These are phyloP conservation scores for Trebouxia sp. DNA, from an alignment of 139 green algal species.

Conservation along the genomic window DNA sequence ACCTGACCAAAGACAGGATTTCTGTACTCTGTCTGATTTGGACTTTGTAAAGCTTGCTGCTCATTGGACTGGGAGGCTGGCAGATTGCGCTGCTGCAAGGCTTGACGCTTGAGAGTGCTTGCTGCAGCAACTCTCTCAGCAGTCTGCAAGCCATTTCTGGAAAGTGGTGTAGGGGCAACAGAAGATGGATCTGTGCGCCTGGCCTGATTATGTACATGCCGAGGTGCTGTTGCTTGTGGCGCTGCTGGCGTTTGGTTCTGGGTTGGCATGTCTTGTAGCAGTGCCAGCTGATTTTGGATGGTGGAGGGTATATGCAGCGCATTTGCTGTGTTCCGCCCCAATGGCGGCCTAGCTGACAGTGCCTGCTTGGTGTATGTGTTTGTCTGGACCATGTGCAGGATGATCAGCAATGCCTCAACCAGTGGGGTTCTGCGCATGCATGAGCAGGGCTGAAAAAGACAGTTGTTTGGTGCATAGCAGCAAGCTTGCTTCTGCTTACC, in stretches of 20 bases:
- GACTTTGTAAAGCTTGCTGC: neutral
- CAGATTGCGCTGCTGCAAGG: neutral
- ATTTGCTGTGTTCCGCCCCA: neutral
- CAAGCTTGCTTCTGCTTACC: neutral
- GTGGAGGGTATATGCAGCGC: constrained; percentile 18
- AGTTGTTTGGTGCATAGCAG: too few relatives aligned
- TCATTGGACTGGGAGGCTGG: neutral
- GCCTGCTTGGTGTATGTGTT: neutral
- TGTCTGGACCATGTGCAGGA: constrained; percentile 9
- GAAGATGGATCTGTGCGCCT: neutral
- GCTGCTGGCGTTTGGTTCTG: neutral
- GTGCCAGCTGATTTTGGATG: constrained; percentile 6
- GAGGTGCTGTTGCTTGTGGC: neutral
- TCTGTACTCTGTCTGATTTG: constrained; percentile 7
- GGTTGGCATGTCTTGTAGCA: neutral
- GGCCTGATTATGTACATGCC: neutral
- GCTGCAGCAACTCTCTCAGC: neutral
- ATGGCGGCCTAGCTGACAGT: neutral
- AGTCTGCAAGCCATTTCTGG: neutral
- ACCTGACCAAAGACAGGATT: constrained; percentile 32
- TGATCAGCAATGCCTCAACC: neutral
- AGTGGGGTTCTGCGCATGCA: constrained; percentile 9
- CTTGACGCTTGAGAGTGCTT: neutral
- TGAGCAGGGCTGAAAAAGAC: too few relatives aligned
- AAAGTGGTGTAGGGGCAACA: neutral